Evolutionary conservation across 2,329 filamentous ascomycete genomes (phyloP).

Genomic region (Sordariomycetes sp.): DNA sequence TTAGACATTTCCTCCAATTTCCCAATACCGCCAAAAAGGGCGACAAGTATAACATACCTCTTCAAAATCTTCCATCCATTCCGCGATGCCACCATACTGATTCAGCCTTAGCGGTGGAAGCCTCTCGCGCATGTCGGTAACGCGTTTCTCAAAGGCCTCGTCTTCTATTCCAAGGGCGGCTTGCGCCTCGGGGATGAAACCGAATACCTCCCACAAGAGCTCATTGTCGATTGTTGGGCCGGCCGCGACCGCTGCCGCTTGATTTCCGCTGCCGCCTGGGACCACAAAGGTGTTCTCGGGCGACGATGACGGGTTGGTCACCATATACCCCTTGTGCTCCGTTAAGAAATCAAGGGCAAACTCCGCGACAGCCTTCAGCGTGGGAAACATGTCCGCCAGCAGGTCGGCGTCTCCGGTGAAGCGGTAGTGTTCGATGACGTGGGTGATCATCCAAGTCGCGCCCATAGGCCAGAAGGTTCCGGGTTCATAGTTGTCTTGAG

Average conservation of each 20-base stretch:
- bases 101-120: slow-evolving; percentile 1
- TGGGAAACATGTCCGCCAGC: slow-evolving; percentile 14
- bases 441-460: slow-evolving; percentile 26
- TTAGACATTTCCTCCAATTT: neutral
- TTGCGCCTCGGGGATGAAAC: slow-evolving; percentile 6
- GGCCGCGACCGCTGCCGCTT: slow-evolving; percentile 6
- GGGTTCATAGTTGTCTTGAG: slow-evolving; percentile 10
- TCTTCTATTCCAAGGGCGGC: slow-evolving; percentile 6
- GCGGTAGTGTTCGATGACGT: slow-evolving; percentile 25
- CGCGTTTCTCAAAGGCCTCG: slow-evolving; percentile 1
- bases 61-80: neutral
- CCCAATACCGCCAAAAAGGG: too few relatives aligned
- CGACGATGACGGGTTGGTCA: slow-evolving; percentile 15
- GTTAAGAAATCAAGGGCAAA: slow-evolving; percentile 21
- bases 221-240: slow-evolving; percentile 8
- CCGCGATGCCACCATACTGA: neutral
- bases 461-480: slow-evolving; percentile 26
- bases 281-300: slow-evolving; percentile 15
- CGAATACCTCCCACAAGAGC: slow-evolving; percentile 8
- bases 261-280: slow-evolving; percentile 6
- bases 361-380: slow-evolving; percentile 15
- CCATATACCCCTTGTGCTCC: slow-evolving; percentile 14
- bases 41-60: neutral
- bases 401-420: slow-evolving; percentile 20
- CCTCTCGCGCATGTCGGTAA: slow-evolving; percentile 4